These are phyloP conservation scores for Jamesozyma piceae DNA, from an alignment of 805 yeast species.

Conservation along the genomic window DNA sequence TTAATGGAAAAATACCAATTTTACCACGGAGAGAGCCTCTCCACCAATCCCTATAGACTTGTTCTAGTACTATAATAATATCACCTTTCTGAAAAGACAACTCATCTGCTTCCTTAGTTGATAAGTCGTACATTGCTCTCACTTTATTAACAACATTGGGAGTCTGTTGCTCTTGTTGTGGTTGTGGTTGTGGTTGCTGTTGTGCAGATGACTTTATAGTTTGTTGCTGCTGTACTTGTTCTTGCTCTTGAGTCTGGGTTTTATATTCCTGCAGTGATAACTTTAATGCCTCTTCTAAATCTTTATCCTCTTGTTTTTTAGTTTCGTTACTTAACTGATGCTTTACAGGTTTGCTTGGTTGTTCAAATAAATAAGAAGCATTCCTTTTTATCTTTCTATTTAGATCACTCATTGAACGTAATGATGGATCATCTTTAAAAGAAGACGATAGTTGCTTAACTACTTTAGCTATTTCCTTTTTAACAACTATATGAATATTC, in stretches of 20 bases:
- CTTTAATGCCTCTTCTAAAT: conserved; percentile 64
- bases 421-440: conserved; percentile 66
- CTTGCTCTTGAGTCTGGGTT: conserved; percentile 29
- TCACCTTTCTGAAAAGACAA: conserved; percentile 82
- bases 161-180: conserved; percentile 8
- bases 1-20: conserved; percentile 84
- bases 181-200: conserved; percentile 7
- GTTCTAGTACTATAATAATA: conserved; percentile 74
- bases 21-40: conserved; percentile 75
- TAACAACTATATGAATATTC: conserved; percentile 57
- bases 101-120: conserved; percentile 76
- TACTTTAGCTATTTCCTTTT: conserved; percentile 54
- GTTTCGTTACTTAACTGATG: conserved; percentile 38
- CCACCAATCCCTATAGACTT: conserved; percentile 93
- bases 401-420: conserved; percentile 59
- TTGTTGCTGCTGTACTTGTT: conserved; percentile 4
- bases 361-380: conserved; percentile 21
- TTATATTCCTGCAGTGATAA: conserved; percentile 55
- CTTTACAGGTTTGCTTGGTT: conserved; percentile 44
- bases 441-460: conserved; percentile 56
- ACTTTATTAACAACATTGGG: conserved; percentile 49
- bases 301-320: conserved; percentile 61
- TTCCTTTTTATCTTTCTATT: conserved; percentile 39
- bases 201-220: conserved; percentile 11
- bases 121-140: conserved; percentile 74